A percentile compares a stretch with the other conserved stretches of the same genome.
Evolutionary conservation across 2,329 filamentous ascomycete species (phyloP).

Genomic region (Xylaria sp.): DNA sequence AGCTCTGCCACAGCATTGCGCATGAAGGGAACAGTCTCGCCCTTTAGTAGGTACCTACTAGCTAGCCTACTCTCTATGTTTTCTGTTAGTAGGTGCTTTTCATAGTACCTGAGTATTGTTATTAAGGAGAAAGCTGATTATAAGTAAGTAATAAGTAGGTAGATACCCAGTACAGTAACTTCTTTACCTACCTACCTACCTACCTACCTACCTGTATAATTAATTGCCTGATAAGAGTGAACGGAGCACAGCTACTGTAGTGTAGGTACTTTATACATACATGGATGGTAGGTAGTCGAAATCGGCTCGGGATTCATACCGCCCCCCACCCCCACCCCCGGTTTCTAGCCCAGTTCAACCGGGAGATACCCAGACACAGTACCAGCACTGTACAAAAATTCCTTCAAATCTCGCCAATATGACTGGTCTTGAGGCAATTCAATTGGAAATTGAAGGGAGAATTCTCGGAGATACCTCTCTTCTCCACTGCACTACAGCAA

Average conservation of each 20-base stretch:
- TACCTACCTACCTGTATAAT: background rate
- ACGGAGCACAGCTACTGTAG: background rate
- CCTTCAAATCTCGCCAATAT: slow-evolving; percentile 11
- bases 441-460: slow-evolving; percentile 27
- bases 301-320: slow-evolving; percentile 5
- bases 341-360: slow-evolving; percentile 18
- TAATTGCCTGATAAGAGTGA: background rate
- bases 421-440: slow-evolving; percentile 7
- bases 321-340: slow-evolving; percentile 1
- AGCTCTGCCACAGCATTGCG: slow-evolving; percentile 2
- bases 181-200: background rate
- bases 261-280: background rate
- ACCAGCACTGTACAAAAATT: slow-evolving; percentile 7
- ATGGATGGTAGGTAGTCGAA: background rate
- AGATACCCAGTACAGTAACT: background rate
- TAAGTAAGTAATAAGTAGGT: background rate
- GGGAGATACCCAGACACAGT: background rate
- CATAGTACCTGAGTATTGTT: too few relatives aligned
- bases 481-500: slow-evolving; percentile 17
- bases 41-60: background rate
- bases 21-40: slow-evolving; percentile 5
- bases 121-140: background rate
- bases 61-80: background rate
- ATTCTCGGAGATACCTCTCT: slow-evolving; percentile 27
- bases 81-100: too few relatives aligned